A percentile compares a stretch with the other conserved stretches of the same genome.
These are phyloP conservation scores for Paramecium primaurelia DNA, from an alignment of 73 alveolate genomes.

Conservation along the genomic window DNA sequence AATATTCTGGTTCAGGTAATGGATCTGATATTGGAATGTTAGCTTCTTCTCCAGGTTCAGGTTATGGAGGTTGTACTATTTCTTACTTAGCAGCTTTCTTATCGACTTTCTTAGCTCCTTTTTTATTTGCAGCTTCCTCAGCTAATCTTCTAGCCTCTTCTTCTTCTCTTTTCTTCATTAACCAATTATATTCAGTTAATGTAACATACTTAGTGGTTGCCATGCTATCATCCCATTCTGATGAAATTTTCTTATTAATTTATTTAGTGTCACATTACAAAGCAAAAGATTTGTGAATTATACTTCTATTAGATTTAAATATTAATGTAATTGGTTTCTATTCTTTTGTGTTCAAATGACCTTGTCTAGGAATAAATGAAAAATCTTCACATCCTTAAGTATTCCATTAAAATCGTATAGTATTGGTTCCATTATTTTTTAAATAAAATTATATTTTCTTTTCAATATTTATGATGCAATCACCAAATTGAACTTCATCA, in stretches of 20 bases:
- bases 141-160: conserved; percentile 91
- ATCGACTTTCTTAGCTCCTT: conserved; percentile 85
- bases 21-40: conserved; percentile 90
- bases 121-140: conserved; percentile 94
- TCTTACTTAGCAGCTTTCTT: conserved; percentile 77
- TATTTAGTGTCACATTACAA: conserved; percentile 82
- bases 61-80: conserved; percentile 36
- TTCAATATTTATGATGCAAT: conserved; percentile 86
- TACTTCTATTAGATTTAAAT: conserved; percentile 85
- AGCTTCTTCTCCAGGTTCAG: conserved; percentile 88
- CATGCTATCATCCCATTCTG: conserved; percentile 97
- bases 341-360: conserved; percentile 88
- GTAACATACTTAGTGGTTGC: conserved; percentile 88
- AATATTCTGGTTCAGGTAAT: conserved; percentile 88
- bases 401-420: conserved; percentile 88
- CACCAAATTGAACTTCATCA: conserved; percentile 93
- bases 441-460: conserved; percentile 76
- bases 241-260: conserved; percentile 78
- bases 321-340: conserved; percentile 84
- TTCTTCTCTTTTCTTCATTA: conserved; percentile 91
- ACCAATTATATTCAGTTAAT: conserved; percentile 88
- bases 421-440: conserved; percentile 85
- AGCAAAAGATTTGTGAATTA: conserved; percentile 80
- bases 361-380: conserved; percentile 87
- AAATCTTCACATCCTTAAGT: conserved; percentile 87